A percentile compares a stretch with the other conserved stretches of the same genome.
Conservation (phyloP, 2,329 filamentous ascomycete species). For the Tolypocladium album region DNA sequence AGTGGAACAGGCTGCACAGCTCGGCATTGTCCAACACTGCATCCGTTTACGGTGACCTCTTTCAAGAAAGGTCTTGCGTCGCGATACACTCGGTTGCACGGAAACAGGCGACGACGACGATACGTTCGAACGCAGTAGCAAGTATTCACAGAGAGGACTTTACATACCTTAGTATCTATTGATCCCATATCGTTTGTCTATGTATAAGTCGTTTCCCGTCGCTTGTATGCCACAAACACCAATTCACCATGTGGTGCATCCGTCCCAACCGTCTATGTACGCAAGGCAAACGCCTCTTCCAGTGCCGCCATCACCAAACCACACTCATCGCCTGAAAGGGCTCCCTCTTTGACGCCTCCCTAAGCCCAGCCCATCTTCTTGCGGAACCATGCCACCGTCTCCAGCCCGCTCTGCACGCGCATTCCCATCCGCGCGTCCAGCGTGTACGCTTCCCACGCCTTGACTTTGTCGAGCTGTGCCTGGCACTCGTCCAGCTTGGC, state of each 20-base stretch:
- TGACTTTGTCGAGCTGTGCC: conserved; percentile 54
- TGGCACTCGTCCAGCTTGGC: conserved; percentile 50
- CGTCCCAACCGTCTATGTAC: neutral
- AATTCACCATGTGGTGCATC: neutral
- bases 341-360: neutral
- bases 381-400: conserved; percentile 49
- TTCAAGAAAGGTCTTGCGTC: too few relatives aligned
- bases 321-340: neutral
- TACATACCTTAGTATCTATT: too few relatives aligned
- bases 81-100: neutral
- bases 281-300: neutral
- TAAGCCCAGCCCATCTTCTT: conserved; percentile 26
- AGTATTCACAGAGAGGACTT: neutral
- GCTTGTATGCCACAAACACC: neutral
- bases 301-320: neutral
- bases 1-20: neutral
- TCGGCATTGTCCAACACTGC: too few relatives aligned
- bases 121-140: neutral
- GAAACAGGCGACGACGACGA: neutral
- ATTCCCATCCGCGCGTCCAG: conserved; percentile 67
- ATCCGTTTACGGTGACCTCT: too few relatives aligned
- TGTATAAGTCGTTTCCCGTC: neutral
- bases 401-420: conserved; percentile 58
- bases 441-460: conserved; percentile 60
- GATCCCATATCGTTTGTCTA: neutral